These are phyloP conservation scores for Talaromyces rugulosus DNA, from an alignment of 2,329 filamentous ascomycete species.

Conservation along the genomic window DNA sequence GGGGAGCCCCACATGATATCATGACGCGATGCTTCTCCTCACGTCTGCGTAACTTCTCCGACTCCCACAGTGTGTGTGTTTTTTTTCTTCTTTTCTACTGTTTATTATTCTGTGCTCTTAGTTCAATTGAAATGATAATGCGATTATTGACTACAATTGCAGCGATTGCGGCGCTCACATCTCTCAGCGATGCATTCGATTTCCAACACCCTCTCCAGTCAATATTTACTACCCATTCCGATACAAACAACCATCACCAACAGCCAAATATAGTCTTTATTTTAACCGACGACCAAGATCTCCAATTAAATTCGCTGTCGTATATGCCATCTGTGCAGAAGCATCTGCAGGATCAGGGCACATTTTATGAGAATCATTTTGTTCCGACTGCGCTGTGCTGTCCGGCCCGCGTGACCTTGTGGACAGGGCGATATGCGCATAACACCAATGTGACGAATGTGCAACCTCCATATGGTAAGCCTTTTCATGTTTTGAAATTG, in stretches of 20 bases:
- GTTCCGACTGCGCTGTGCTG: constrained; percentile 66
- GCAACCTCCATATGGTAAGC: constrained; percentile 48
- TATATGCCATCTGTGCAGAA: constrained; percentile 58
- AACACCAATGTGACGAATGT: constrained; percentile 67
- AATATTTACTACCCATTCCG: not conserved
- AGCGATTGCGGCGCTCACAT: not conserved
- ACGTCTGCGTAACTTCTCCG: not conserved
- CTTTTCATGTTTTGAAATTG: not conserved
- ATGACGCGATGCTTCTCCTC: not conserved
- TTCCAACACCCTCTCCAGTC: not conserved
- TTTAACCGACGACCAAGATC: constrained; percentile 65
- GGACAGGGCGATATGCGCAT: constrained; percentile 63
- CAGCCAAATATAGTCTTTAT: constrained; percentile 61
- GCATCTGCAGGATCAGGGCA: constrained; percentile 56
- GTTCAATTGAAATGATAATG: not conserved
- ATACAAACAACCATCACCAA: constrained; percentile 10
- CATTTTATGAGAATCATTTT: constrained; percentile 59
- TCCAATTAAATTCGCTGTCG: constrained; percentile 56
- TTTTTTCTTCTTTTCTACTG: not conserved
- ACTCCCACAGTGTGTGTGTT: not conserved
- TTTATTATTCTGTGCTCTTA: not conserved
- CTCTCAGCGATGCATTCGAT: not conserved
- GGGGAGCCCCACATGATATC: not conserved
- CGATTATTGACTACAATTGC: not conserved
- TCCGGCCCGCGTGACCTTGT: constrained; percentile 61